phyloP scores from a whole-genome alignment of 331 rosid species.

The Quercus phellos region DNA sequence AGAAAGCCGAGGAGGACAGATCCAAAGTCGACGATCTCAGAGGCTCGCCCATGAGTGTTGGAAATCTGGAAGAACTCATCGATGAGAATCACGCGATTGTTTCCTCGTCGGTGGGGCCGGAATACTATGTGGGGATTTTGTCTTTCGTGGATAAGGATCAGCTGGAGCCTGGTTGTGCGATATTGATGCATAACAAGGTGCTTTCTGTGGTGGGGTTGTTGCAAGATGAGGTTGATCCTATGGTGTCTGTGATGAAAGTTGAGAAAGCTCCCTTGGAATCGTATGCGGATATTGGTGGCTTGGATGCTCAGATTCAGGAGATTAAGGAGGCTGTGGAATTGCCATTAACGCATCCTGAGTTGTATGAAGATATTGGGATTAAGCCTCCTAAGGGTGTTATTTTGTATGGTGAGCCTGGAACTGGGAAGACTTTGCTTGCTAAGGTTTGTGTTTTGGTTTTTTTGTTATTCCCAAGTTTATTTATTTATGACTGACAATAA shows the following conservation, averaged over 20 bases:
- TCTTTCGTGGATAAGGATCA: slow-evolving; percentile 98
- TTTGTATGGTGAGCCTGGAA: slow-evolving; percentile 95
- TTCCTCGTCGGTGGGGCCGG: slow-evolving; percentile 96
- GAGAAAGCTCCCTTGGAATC: slow-evolving; percentile 98
- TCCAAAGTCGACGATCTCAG: slow-evolving; percentile 96
- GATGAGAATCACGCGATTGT: slow-evolving; percentile 97
- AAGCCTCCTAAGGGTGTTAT: slow-evolving; percentile 97
- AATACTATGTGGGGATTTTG: slow-evolving; percentile 85
- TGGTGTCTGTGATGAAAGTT: slow-evolving; percentile 99
- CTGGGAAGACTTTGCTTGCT: slow-evolving; percentile 97
- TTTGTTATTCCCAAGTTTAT: not conserved
- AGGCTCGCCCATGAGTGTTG: slow-evolving; percentile 98
- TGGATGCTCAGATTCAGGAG: slow-evolving; percentile 99
- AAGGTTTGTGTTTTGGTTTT: slow-evolving; percentile 47
- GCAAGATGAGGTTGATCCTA: slow-evolving; percentile 98
- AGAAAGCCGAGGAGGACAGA: slow-evolving; percentile 94
- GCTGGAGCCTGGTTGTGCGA: slow-evolving; percentile 93
- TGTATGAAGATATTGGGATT: slow-evolving; percentile 96
- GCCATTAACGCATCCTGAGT: slow-evolving; percentile 93
- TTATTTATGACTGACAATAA: no score
- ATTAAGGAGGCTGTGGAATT: slow-evolving; percentile 99
- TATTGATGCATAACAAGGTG: slow-evolving; percentile 97
- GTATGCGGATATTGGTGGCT: slow-evolving; percentile 94
- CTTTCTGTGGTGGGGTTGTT: slow-evolving; percentile 97
- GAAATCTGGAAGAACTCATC: slow-evolving; percentile 83